Conservation (phyloP, 2,329 filamentous ascomycete genomes). For the Ophiocordyceps robertsii region DNA sequence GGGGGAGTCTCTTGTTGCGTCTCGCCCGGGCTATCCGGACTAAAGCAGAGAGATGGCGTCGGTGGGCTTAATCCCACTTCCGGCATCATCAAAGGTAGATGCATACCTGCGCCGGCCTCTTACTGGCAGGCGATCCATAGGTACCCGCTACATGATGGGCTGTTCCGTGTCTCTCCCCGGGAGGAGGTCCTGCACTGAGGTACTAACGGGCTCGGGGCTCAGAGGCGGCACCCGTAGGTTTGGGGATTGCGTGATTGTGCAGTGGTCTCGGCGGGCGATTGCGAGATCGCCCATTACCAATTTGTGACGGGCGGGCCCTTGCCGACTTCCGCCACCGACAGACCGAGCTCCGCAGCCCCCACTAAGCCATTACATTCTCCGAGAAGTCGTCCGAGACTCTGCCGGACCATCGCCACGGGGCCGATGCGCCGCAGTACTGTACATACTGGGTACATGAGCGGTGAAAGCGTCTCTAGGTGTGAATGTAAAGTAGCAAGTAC, state of each 20-base stretch:
- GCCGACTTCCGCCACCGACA: neutral
- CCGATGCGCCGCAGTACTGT: neutral
- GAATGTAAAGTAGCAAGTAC: too few species aligned
- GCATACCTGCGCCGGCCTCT: too few species aligned
- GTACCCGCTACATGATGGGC: too few species aligned
- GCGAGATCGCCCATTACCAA: constrained; percentile 7
- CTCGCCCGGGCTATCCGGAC: neutral
- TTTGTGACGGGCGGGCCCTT: neutral
- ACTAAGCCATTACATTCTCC: neutral
- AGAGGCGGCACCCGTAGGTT: constrained; percentile 13
- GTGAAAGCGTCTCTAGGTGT: too few species aligned
- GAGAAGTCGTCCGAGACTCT: neutral
- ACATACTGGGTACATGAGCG: neutral
- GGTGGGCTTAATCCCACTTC: neutral
- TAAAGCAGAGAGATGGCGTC: neutral
- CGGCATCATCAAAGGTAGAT: too few species aligned
- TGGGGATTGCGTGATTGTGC: constrained; percentile 21
- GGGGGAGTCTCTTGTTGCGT: neutral
- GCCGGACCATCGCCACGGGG: neutral
- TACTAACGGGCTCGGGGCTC: too few species aligned
- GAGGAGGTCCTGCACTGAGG: too few species aligned
- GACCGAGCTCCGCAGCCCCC: too few species aligned
- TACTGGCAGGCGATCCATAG: too few species aligned
- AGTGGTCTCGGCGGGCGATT: constrained; percentile 8
- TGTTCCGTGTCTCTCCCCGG: too few species aligned